Percentiles rank a stretch among this genome's conserved stretches.
Conservation (phyloP, 2,329 filamentous ascomycete genomes). For the Epichloe bromicola region DNA sequence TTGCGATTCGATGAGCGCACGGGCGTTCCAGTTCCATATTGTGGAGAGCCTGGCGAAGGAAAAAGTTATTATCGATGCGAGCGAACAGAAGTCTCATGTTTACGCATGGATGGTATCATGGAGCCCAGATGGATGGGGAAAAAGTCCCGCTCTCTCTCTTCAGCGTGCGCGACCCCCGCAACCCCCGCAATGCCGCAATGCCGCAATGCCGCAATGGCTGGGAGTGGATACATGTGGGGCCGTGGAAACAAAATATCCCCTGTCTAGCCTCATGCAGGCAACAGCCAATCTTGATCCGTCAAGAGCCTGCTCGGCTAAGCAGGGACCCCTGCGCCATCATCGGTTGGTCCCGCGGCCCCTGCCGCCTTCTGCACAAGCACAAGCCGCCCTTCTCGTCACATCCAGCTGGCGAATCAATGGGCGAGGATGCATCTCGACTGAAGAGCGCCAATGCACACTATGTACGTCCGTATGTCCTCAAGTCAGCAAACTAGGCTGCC, state of each 20-base stretch:
- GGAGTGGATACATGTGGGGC: not conserved
- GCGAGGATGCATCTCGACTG: not conserved
- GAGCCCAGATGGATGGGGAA: too few species aligned
- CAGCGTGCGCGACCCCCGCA: too few species aligned
- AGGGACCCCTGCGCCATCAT: conserved; percentile 21
- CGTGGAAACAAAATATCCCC: not conserved
- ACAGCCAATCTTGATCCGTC: conserved; percentile 28
- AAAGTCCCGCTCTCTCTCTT: too few species aligned
- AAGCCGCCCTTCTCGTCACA: conserved; percentile 29
- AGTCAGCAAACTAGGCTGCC: conserved; percentile 2
- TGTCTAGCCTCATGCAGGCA: conserved; percentile 18
- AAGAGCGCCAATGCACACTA: conserved; percentile 1
- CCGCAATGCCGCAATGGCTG: too few species aligned
- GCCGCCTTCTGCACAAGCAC: conserved; percentile 29
- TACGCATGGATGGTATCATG: too few species aligned
- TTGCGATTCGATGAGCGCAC: conserved; percentile 3
- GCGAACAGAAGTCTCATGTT: too few species aligned
- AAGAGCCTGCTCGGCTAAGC: conserved; percentile 15
- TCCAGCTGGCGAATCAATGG: conserved; percentile 11
- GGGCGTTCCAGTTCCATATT: not conserved
- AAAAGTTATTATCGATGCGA: too few species aligned
- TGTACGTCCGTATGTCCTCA: too few species aligned
- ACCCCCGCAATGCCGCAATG: too few species aligned
- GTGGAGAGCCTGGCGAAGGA: not conserved
- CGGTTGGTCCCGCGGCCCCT: conserved; percentile 35